A percentile compares a stretch with the other conserved stretches of the same genome.
These are phyloP conservation scores for Kazachstania sp. DNA, from an alignment of 1,139 yeast genomes.

Conservation along the genomic window DNA sequence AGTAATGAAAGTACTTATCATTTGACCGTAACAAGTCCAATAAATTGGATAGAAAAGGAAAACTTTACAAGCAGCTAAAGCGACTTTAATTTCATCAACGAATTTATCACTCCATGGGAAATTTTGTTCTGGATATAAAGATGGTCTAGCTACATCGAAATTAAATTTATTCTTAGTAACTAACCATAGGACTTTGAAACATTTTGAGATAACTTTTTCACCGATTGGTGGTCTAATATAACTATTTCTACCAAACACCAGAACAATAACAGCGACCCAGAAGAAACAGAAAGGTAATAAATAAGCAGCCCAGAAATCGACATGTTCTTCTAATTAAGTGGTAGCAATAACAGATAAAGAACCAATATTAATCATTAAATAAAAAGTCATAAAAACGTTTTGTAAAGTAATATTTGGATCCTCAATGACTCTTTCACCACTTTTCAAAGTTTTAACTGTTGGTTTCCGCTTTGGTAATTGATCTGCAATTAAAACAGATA, in stretches of 20 bases:
- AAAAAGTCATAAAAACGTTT: constrained; percentile 67
- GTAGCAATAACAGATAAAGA: constrained; percentile 73
- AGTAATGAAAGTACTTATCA: constrained; percentile 53
- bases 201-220: constrained; percentile 52
- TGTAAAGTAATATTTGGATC: constrained; percentile 67
- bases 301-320: constrained; percentile 74
- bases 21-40: constrained; percentile 58
- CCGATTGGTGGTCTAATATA: constrained; percentile 56
- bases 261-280: constrained; percentile 49
- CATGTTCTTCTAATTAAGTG: constrained; percentile 37
- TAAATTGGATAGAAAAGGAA: constrained; percentile 56
- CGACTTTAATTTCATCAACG: constrained; percentile 52
- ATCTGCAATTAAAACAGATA: constrained; percentile 72
- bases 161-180: constrained; percentile 43
- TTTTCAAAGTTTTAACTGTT: constrained; percentile 48
- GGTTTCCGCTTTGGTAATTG: constrained; percentile 54
- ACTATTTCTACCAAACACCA: constrained; percentile 46
- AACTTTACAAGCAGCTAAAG: constrained; percentile 52
- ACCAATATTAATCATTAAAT: constrained; percentile 75
- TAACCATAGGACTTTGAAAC: constrained; percentile 43
- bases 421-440: constrained; percentile 60
- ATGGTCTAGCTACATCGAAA: constrained; percentile 50
- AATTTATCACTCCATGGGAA: constrained; percentile 42
- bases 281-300: constrained; percentile 62
- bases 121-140: constrained; percentile 36